These are phyloP conservation scores for Orbilia oligospora DNA, from an alignment of 2,329 filamentous ascomycete species.

Conservation along the genomic window DNA sequence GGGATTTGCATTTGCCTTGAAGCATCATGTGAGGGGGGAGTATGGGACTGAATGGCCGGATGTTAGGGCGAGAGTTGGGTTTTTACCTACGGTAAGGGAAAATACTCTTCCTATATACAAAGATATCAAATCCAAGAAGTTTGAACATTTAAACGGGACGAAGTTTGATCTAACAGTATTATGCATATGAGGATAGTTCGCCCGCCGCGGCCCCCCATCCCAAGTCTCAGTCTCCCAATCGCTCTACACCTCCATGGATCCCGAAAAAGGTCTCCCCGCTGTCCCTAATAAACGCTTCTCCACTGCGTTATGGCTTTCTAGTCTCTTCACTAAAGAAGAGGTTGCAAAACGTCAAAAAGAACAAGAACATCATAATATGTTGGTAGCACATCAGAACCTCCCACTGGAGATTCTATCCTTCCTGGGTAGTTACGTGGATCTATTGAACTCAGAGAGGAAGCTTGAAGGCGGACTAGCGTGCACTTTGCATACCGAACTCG, in stretches of 20 bases:
- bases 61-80: slow-evolving; percentile 55
- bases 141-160: too few species aligned
- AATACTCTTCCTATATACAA: too few species aligned
- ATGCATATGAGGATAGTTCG: slow-evolving; percentile 25
- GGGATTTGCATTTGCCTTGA: slow-evolving; percentile 59
- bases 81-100: slow-evolving; percentile 56
- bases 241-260: slow-evolving; percentile 50
- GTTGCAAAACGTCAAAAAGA: slow-evolving; percentile 27
- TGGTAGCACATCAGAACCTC: slow-evolving; percentile 57
- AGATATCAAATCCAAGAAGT: neutral
- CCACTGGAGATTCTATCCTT: slow-evolving; percentile 59
- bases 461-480: slow-evolving; percentile 36
- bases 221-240: slow-evolving; percentile 56
- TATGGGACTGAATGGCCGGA: slow-evolving; percentile 61
- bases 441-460: slow-evolving; percentile 50
- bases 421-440: slow-evolving; percentile 58
- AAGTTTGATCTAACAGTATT: too few species aligned
- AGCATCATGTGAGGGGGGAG: slow-evolving; percentile 56
- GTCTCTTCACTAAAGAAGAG: slow-evolving; percentile 32
- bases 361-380: slow-evolving; percentile 23
- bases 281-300: slow-evolving; percentile 40
- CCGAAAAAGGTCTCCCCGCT: slow-evolving; percentile 56
- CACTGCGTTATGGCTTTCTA: slow-evolving; percentile 25
- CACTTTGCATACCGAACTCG: slow-evolving; percentile 41
- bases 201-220: slow-evolving; percentile 46